Evolutionary conservation across 495 filamentous ascomycete genomes (phyloP).

Genomic region (Rostrohypoxylon terebratum): DNA sequence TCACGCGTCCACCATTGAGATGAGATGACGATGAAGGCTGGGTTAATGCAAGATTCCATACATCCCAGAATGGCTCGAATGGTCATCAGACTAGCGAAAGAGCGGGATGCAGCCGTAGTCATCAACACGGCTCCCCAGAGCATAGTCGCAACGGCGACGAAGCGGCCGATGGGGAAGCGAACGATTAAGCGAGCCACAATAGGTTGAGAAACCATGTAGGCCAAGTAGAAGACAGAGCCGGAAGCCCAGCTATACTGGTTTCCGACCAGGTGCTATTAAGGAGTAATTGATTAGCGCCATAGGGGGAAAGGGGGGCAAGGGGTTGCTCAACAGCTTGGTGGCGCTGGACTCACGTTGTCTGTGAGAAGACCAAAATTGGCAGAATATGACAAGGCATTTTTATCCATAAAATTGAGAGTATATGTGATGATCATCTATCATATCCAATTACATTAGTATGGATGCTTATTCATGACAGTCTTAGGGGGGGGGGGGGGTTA

Average conservation of each 20-base stretch:
- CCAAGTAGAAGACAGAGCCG: slow-evolving; percentile 64
- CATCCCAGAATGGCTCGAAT: slow-evolving; percentile 65
- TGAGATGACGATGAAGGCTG: slow-evolving; percentile 63
- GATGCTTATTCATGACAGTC: background rate
- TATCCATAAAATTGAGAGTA: slow-evolving; percentile 68
- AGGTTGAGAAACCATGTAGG: slow-evolving; percentile 65
- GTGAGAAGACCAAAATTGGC: slow-evolving; percentile 35
- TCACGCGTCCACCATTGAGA: slow-evolving; percentile 64
- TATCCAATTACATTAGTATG: slow-evolving; percentile 36
- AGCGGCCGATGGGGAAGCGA: slow-evolving; percentile 69
- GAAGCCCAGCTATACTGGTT: slow-evolving; percentile 66
- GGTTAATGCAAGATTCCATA: slow-evolving; percentile 61
- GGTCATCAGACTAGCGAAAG: slow-evolving; percentile 54
- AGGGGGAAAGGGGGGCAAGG: slow-evolving; percentile 1
- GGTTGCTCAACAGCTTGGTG: background rate
- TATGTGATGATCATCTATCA: slow-evolving; percentile 36
- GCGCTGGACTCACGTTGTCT: slow-evolving; percentile 27
- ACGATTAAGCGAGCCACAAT: slow-evolving; percentile 70
- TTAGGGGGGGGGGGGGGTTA: background rate
- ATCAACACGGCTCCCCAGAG: slow-evolving; percentile 58
- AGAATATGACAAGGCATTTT: slow-evolving; percentile 67
- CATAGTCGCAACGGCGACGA: slow-evolving; percentile 57
- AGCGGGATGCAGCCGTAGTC: slow-evolving; percentile 56
- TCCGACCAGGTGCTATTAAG: slow-evolving; percentile 56
- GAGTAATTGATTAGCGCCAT: slow-evolving; percentile 61